Evolutionary conservation across 1,284 basidiomycete genomes (phyloP).

Genomic region (Trichosporon coremiiforme): DNA sequence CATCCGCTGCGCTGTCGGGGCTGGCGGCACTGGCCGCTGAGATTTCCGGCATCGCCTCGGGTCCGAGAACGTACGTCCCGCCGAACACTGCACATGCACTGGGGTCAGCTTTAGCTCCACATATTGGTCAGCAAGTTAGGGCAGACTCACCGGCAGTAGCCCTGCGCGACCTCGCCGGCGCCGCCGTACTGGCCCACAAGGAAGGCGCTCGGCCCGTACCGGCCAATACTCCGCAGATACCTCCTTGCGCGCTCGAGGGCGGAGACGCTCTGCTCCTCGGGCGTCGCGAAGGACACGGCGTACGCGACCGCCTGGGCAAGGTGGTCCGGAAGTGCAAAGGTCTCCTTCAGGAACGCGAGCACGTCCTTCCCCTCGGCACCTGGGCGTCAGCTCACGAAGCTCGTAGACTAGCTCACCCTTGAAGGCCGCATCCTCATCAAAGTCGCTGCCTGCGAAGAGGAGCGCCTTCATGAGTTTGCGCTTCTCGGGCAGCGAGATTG

Average conservation of each 20-base stretch:
- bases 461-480: conserved; percentile 90
- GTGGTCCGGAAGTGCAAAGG: conserved; percentile 66
- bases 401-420: conserved; percentile 34
- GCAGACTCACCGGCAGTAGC: conserved; percentile 68
- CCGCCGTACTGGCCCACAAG: conserved; percentile 94
- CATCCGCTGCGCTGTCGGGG: background rate
- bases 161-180: conserved; percentile 83
- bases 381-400: conserved; percentile 22
- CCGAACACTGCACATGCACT: conserved; percentile 83
- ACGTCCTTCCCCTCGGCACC: conserved; percentile 65
- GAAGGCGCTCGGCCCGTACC: conserved; percentile 88
- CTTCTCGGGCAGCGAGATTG: conserved; percentile 79
- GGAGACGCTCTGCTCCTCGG: conserved; percentile 65
- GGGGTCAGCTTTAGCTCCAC: background rate
- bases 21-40: conserved; percentile 26
- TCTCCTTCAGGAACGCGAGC: conserved; percentile 63
- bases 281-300: conserved; percentile 68
- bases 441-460: conserved; percentile 73
- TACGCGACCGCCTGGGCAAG: conserved; percentile 67
- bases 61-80: conserved; percentile 76
- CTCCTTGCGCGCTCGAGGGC: conserved; percentile 69
- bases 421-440: conserved; percentile 62
- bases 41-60: conserved; percentile 36
- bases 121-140: too few species aligned
- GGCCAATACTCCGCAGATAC: conserved; percentile 77